Evolutionary conservation across 306 rosid genomes (phyloP).

Genomic region (Pyrus betulifolia): DNA sequence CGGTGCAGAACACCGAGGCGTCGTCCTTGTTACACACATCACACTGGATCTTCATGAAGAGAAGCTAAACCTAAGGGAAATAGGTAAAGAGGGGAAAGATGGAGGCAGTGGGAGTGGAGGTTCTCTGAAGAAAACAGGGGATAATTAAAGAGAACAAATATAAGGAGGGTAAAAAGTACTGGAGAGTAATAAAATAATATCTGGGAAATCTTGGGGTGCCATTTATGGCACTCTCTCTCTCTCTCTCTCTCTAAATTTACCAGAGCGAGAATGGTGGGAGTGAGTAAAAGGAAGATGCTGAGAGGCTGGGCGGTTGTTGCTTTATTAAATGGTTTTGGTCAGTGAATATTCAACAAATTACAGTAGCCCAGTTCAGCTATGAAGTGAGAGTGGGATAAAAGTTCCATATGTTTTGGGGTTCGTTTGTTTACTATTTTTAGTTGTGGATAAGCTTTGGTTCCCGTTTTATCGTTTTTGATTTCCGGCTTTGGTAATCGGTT

Average conservation of each 20-base stretch:
- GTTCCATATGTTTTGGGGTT: neutral
- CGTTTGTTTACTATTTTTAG: neutral
- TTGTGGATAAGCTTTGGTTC: neutral
- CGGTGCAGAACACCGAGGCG: conserved; percentile 80
- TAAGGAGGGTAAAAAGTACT: neutral
- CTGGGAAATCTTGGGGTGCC: neutral
- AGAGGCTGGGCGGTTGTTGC: neutral
- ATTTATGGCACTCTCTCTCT: neutral
- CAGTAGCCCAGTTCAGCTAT: neutral
- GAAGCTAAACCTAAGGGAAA: neutral
- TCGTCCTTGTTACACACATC: conserved; percentile 68
- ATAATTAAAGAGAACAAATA: neutral
- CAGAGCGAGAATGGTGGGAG: neutral
- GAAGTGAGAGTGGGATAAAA: neutral
- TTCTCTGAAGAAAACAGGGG: neutral
- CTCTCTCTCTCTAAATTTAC: neutral
- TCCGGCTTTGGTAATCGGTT: neutral
- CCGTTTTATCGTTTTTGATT: neutral
- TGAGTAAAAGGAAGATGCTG: neutral
- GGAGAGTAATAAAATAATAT: neutral
- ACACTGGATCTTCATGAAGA: conserved; percentile 82
- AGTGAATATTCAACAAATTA: neutral
- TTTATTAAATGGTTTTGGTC: neutral
- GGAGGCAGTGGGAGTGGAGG: neutral
- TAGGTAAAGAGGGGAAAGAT: neutral